Percentiles rank a stretch among this genome's conserved stretches.
phyloP scores from a whole-genome alignment of 148 eudicot genomes.

The Rhododendron ferrugineum region DNA sequence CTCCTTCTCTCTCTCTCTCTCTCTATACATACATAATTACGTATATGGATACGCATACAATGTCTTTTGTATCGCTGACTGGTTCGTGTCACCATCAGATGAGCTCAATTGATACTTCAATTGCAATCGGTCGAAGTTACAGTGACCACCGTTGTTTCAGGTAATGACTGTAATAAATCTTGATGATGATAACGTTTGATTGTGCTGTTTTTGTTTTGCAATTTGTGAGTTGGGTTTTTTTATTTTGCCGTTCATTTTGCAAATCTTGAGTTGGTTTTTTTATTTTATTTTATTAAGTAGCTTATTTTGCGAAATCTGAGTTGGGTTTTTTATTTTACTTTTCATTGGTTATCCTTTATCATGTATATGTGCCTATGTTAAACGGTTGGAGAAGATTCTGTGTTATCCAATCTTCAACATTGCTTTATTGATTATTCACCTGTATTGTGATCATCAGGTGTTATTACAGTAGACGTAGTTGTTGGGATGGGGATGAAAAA shows the following conservation, averaged over 20 bases:
- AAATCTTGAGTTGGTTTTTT: neutral
- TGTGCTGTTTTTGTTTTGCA: neutral
- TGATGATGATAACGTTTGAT: neutral
- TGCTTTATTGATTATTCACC: slow-evolving; percentile 15
- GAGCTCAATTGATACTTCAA: slow-evolving; percentile 12
- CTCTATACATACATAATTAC: neutral
- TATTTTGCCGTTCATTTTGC: neutral
- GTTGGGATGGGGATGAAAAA: slow-evolving; percentile 19
- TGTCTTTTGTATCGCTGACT: slow-evolving; percentile 19
- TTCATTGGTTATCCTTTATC: neutral
- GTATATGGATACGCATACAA: neutral
- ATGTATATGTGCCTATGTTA: neutral
- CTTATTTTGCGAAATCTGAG: neutral
- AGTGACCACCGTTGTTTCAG: slow-evolving; percentile 7
- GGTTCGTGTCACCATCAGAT: slow-evolving; percentile 8
- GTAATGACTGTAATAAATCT: slow-evolving; percentile 4
- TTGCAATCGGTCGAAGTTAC: slow-evolving; percentile 15
- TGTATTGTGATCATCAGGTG: slow-evolving; percentile 34
- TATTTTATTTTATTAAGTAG: neutral
- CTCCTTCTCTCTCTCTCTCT: neutral
- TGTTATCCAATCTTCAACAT: slow-evolving; percentile 13
- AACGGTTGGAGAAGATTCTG: slow-evolving; percentile 8
- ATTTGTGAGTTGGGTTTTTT: neutral
- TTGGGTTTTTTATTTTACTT: neutral
- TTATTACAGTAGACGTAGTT: slow-evolving; percentile 18